A percentile compares a stretch with the other conserved stretches of the same genome.
These are phyloP conservation scores for Thraustochytrium sp. DNA, from an alignment of 352 stramenopile species.

Conservation along the genomic window DNA sequence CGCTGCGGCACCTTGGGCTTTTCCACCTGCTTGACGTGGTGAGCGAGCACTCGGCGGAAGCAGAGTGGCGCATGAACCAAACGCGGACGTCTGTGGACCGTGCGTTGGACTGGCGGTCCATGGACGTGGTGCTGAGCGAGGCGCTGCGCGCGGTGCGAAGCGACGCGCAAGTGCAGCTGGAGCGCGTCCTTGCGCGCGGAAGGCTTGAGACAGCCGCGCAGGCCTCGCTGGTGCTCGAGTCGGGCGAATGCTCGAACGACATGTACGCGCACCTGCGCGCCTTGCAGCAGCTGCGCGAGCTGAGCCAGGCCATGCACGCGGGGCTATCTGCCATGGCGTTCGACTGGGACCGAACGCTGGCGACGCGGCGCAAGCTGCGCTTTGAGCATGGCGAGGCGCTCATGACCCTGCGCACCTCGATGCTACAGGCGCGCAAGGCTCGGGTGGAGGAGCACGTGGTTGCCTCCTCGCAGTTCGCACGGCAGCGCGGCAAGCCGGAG, in stretches of 20 bases:
- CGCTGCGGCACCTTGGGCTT: not conserved
- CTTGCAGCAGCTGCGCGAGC: conserved; percentile 14
- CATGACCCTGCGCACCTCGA: not conserved
- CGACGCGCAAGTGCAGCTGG: not conserved
- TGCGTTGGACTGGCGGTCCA: not conserved
- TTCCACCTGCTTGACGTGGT: not conserved
- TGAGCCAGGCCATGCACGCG: not conserved
- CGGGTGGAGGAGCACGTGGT: not conserved
- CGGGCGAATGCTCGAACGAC: not conserved
- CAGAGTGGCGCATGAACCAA: not conserved
- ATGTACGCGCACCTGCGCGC: not conserved
- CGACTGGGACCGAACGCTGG: not conserved
- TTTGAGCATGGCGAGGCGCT: conserved; percentile 27
- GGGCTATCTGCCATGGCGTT: not conserved
- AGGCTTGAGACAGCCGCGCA: not conserved
- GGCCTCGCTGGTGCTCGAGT: not conserved
- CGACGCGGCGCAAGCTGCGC: not conserved
- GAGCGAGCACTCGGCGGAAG: not conserved
- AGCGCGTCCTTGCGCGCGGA: not conserved
- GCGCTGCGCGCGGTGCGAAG: not conserved
- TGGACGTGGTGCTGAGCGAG: conserved; percentile 1
- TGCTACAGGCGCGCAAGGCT: not conserved
- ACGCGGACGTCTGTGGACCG: not conserved
- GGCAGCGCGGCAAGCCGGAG: not conserved
- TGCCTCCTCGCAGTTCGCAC: not conserved